These are phyloP conservation scores for Talinum fruticosum DNA, from an alignment of 148 eudicot genomes.

Conservation along the genomic window DNA sequence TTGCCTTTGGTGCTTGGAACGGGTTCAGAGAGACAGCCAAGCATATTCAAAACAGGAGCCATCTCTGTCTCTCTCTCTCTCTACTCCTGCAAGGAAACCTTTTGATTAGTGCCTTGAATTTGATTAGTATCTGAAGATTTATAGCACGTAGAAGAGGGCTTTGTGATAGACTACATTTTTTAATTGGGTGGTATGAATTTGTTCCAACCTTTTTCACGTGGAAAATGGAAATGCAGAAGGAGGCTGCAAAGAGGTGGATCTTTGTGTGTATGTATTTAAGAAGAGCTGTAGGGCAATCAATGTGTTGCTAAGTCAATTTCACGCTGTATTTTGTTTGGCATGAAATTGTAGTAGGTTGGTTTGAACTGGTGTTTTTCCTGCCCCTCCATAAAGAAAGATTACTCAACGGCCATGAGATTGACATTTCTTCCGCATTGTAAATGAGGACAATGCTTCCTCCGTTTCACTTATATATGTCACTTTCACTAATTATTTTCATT, in stretches of 20 bases:
- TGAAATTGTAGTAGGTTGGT: background rate
- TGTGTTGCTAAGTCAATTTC: background rate
- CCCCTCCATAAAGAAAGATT: background rate
- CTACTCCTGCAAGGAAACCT: background rate
- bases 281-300: background rate
- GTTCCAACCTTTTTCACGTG: constrained; percentile 5
- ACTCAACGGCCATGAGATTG: background rate
- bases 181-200: background rate
- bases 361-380: background rate
- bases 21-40: background rate
- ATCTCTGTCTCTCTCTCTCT: background rate
- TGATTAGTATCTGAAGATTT: background rate
- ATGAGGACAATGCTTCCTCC: background rate
- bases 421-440: background rate
- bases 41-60: background rate
- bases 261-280: background rate
- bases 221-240: background rate
- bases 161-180: background rate
- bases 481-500: too few relatives aligned
- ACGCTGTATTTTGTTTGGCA: background rate
- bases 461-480: background rate
- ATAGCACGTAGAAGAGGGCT: background rate
- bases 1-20: background rate
- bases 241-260: background rate
- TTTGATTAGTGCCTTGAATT: background rate